Percentiles rank a stretch among this genome's conserved stretches.
Conservation (phyloP, 2,329 filamentous ascomycete species). For the Arthrobotrys pseudoclavata region DNA sequence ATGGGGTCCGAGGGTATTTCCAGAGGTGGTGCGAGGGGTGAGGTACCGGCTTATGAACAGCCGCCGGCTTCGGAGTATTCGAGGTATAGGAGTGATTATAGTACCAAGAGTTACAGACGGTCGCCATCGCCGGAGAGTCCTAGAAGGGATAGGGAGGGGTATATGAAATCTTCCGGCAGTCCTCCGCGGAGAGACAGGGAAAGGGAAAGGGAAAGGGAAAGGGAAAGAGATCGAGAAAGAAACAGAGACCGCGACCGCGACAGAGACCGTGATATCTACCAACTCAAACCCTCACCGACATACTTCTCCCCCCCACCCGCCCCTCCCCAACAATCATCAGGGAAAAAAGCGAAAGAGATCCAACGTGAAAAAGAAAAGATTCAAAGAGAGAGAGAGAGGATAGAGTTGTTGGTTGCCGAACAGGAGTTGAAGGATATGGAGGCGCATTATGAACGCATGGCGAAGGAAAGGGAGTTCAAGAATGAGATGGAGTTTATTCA, state of each 20-base stretch:
- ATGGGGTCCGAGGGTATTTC: not conserved
- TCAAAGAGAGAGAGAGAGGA: conserved; percentile 28
- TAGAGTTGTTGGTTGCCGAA: conserved; percentile 28
- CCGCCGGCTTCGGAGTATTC: conserved; percentile 22
- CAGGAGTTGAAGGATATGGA: conserved; percentile 39
- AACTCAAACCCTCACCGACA: not conserved
- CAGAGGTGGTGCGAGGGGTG: not conserved
- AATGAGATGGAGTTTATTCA: conserved; percentile 38
- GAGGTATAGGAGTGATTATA: conserved; percentile 14
- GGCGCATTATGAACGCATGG: conserved; percentile 10
- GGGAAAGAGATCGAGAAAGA: not conserved
- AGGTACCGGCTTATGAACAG: conserved; percentile 1
- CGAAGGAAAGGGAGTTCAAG: conserved; percentile 27
- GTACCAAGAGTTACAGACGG: conserved; percentile 28
- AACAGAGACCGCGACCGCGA: not conserved
- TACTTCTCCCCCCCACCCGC: conserved; percentile 13
- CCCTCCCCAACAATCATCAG: not conserved
- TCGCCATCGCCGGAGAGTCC: conserved; percentile 30
- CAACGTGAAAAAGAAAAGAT: conserved; percentile 37
- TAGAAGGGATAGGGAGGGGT: not conserved
- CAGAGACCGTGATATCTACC: not conserved
- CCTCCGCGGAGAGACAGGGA: conserved; percentile 3
- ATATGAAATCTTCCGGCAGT: conserved; percentile 3
- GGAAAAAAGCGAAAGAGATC: not conserved
- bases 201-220: not conserved